phyloP scores from a whole-genome alignment of 306 rosid genomes.

The Begonia masoniana region DNA sequence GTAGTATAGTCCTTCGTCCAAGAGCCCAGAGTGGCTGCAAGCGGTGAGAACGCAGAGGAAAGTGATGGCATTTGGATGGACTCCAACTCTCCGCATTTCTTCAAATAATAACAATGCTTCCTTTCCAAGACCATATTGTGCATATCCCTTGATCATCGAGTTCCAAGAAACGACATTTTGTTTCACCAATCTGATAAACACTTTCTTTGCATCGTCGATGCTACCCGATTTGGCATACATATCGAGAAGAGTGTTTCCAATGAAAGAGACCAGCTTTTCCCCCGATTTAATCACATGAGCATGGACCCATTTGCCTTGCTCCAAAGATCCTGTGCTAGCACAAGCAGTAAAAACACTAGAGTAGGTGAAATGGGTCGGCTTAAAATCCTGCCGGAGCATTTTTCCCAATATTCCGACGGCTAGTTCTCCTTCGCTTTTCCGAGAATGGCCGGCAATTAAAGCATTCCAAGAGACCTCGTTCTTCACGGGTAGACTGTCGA shows the following conservation, averaged over 20 bases:
- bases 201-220: slow-evolving; percentile 12
- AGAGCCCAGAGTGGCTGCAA: slow-evolving; percentile 16
- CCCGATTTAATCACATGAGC: slow-evolving; percentile 18
- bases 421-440: slow-evolving; percentile 12
- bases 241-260: slow-evolving; percentile 17
- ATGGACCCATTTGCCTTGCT: slow-evolving; percentile 20
- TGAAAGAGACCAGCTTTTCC: slow-evolving; percentile 6
- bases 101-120: slow-evolving; percentile 12
- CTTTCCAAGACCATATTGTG: slow-evolving; percentile 11
- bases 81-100: slow-evolving; percentile 10
- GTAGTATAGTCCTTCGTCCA: slow-evolving; percentile 11
- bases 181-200: slow-evolving; percentile 12
- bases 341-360: slow-evolving; percentile 17
- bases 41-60: slow-evolving; percentile 17
- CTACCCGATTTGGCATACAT: slow-evolving; percentile 21
- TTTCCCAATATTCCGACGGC: slow-evolving; percentile 4
- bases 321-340: slow-evolving; percentile 19
- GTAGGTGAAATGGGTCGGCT: slow-evolving; percentile 17
- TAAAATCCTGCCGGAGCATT: slow-evolving; percentile 5
- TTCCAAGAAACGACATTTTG: slow-evolving; percentile 17
- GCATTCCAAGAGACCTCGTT: slow-evolving; percentile 22
- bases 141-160: slow-evolving; percentile 13
- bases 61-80: slow-evolving; percentile 10
- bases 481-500: slow-evolving; percentile 4
- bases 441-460: slow-evolving; percentile 17